Evolutionary conservation across 176 grass and related monocot species (phyloP), one percentile per base, ranked within the genome.

Genomic region (Oryza brachyantha): DNA sequence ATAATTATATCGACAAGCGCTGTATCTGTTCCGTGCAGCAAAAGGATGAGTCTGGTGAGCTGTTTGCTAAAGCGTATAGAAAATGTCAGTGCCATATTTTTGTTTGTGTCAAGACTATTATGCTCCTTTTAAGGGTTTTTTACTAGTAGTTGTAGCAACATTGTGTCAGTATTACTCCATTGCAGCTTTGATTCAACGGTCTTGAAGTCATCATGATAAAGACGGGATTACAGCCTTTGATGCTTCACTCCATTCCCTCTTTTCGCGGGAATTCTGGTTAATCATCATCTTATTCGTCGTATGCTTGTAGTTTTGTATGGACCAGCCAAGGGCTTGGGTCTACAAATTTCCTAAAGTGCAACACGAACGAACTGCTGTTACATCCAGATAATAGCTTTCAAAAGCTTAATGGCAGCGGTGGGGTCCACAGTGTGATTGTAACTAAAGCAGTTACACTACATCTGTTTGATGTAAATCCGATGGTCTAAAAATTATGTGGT

Each of bases 171-270:
- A 35, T 16, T 25, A 0, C 29, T 7, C 5, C n/a, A n/a, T n/a
- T n/a, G 10, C 17, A 43, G 1, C 9, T 84, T 48, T 70, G 2
- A 48, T 10, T 25, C 32, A 38, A 13, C 17, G 40, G 41, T 46
- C 10, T 45, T 77, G 73, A 70, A 27, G 16, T 8, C 64, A 78
- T 71, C 25, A 55, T 78, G 17, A 64, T 64, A 76, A 43, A 70
- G 57, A 29, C 21, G 28, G 68, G 14, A 41, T 4, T 61, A 28
- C 37, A 82, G 10, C 37, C 64, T 60, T 57, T 21, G 13, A 6
- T 73, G 67, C 19, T 72, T 35, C 12, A 10, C 6, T 50, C n/a
- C 4, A 0, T 81, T 72, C 12, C 13, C 35, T 46, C 21, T 79
- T 73, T 81, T 40, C 3, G 42, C 39, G 21, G 25, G 13, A 41